Evolutionary conservation across 1,139 yeast genomes (phyloP), one percentile per base, ranked within the genome.

Genomic region (Spathaspora sp.): DNA sequence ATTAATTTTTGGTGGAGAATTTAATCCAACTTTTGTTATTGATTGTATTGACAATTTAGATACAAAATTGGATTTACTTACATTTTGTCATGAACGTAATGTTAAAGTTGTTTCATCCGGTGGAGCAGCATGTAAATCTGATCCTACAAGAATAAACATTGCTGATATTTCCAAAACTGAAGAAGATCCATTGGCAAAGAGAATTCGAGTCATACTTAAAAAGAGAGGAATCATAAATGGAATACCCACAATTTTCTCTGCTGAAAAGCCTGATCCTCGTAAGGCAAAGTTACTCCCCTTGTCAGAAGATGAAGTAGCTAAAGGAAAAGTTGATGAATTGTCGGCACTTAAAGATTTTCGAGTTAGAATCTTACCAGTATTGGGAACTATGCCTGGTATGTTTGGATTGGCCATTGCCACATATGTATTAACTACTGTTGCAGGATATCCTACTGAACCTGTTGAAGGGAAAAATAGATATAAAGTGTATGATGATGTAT

Each of bases 21-120:
- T 81, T 45, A 59, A 69, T 4, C 91, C 88, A 45, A 86, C 83
- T 29, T 88, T 82, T 63, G 82, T 93, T 23, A 86, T 93, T 41
- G 99, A 93, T 63, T 93, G 98, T 67, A 93, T 93, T 55, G 99
- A 93, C 66, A 93, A 93, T 62, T 85, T 93, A 50, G 97, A 91
- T 57, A 90, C 98, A 24, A 93, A 93, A 63, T 95, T 90, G 24
- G 99, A 93, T 59, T 72, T 93, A 46, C 71, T 93, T 53, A 83
- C 85, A 33, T 90, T 77, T 66, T 86, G 96, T 56, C 70, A 84
- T 61, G 73, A 74, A 23, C 70, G 80, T 41, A 64, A 73, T 1
- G 63, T 91, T 38, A 79, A 80, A 15, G 85, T 89, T 25, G 80
- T 93, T 41, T 84, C 96, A 2, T 88, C 97, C 0, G 95, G 95